A percentile compares a stretch with the other conserved stretches of the same genome.
Evolutionary conservation across 768 basidiomycete genomes (phyloP).

Genomic region (Calocybe cyanea): DNA sequence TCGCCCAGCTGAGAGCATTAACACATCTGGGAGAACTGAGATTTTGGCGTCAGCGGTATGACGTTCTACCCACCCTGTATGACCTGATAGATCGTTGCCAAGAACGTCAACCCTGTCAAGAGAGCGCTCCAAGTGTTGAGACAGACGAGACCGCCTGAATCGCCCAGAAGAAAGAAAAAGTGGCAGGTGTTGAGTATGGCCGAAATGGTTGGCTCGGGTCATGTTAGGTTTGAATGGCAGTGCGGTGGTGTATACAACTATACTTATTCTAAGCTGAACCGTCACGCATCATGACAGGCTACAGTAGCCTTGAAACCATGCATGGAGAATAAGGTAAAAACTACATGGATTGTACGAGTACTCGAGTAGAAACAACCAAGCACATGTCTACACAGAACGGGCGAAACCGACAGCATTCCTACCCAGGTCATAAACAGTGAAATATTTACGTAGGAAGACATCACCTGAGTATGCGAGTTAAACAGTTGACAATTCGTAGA

Average conservation of each 20-base stretch:
- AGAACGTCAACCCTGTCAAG: conserved; percentile 73
- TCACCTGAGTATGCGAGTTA: conserved; percentile 48
- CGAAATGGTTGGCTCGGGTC: neutral
- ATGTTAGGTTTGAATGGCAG: too few species aligned
- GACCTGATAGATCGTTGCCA: conserved; percentile 54
- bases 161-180: conserved; percentile 22
- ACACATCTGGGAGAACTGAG: conserved; percentile 50
- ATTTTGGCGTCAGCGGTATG: neutral
- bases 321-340: too few species aligned
- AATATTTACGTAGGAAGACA: conserved; percentile 89
- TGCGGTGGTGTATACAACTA: too few species aligned
- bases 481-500: neutral
- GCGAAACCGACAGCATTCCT: conserved; percentile 85
- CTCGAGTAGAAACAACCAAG: too few species aligned
- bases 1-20: conserved; percentile 74
- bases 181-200: conserved; percentile 11
- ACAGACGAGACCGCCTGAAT: conserved; percentile 23
- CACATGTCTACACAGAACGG: conserved; percentile 27
- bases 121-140: conserved; percentile 20
- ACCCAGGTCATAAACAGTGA: conserved; percentile 84
- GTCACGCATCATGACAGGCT: too few species aligned
- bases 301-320: too few species aligned
- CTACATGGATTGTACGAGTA: too few species aligned
- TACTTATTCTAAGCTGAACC: too few species aligned
- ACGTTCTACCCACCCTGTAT: conserved; percentile 53